A percentile compares a stretch with the other conserved stretches of the same genome.
Conservation (phyloP, 768 basidiomycete genomes). For the Basidioascus undulatus region DNA sequence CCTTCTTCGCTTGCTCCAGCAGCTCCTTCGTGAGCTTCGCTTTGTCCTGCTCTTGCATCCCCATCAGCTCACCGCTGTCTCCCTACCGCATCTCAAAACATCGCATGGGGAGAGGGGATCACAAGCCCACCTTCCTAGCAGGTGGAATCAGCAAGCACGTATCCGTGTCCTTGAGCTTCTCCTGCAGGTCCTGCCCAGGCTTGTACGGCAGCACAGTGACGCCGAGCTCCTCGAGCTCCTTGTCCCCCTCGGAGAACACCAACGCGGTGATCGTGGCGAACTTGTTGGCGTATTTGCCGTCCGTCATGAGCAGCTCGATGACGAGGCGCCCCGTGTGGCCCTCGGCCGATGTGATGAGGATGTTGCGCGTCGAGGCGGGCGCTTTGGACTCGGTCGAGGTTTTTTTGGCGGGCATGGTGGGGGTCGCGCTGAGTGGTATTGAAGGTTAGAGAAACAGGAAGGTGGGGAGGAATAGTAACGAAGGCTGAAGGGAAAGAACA, state of each 20-base stretch:
- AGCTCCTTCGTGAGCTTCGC: slow-evolving; percentile 11
- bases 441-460: too few species aligned
- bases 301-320: slow-evolving; percentile 14
- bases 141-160: slow-evolving; percentile 15
- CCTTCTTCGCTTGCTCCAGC: slow-evolving; percentile 12
- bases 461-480: too few species aligned
- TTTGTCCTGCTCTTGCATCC: slow-evolving; percentile 14
- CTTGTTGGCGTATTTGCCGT: slow-evolving; percentile 11
- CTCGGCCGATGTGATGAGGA: slow-evolving; percentile 17
- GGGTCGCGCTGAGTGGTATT: too few species aligned
- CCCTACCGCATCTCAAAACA: neutral
- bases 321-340: slow-evolving; percentile 18
- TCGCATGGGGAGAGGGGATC: neutral
- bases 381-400: neutral
- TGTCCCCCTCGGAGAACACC: slow-evolving; percentile 10
- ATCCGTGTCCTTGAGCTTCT: slow-evolving; percentile 9
- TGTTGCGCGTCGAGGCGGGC: slow-evolving; percentile 9
- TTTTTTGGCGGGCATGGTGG: neutral
- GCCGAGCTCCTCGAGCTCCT: slow-evolving; percentile 9
- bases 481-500: too few species aligned
- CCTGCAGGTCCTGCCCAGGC: slow-evolving; percentile 7
- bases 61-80: neutral
- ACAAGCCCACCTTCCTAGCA: slow-evolving; percentile 3
- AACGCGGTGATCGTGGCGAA: slow-evolving; percentile 12
- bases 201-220: slow-evolving; percentile 10